Evolutionary conservation across 116 monocot genomes (phyloP), one percentile per base, ranked within the genome.

Genomic region (Cymodocea nodosa): DNA sequence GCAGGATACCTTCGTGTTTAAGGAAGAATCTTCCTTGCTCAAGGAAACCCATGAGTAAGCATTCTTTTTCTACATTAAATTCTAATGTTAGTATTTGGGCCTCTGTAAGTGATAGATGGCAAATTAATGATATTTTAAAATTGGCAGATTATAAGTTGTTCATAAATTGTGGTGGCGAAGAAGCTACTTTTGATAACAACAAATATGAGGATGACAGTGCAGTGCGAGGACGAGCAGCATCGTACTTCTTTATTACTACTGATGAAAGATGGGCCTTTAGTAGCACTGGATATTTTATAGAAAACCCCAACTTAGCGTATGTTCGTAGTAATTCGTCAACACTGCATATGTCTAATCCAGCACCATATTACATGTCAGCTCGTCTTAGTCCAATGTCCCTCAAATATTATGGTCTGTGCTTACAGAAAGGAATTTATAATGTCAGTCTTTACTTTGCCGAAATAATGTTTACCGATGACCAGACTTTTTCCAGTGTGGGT

Each of bases 161-260:
- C 67, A 94, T 94, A 62, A 94, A 94, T 58, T 94, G 89, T 66
- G 93, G 93, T 62, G 93, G 93, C 19, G 54, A 22, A 24, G 74
- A 37, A 6, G 78, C 82, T 39, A 77, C 48, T 7, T 15, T 84
- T 20, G 78, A 66, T 23, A 66, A 59, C 0, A 70, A 86, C 60
- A 65, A 53, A 19, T 79, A 89, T 67, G 80, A 54, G 0, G 93
- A 2, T 4, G 5, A 94, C 55, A 56, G 58, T 60, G 54, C 67
- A 61, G 51, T 69, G 15, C 57, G 18, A n/a, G 57, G 18, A 12
- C 53, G 50, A 24, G 89, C 89, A 37, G 15, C 78, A 66, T 84
- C 89, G 60, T 59, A 16, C 24, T 89, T 58, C 70, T 39, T 4
- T 19, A 0, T 40, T 36, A 1, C 49, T 36, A 68, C 81, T 35